phyloP scores from a whole-genome alignment of 768 basidiomycete species.

The Butyriboletus loyo region DNA sequence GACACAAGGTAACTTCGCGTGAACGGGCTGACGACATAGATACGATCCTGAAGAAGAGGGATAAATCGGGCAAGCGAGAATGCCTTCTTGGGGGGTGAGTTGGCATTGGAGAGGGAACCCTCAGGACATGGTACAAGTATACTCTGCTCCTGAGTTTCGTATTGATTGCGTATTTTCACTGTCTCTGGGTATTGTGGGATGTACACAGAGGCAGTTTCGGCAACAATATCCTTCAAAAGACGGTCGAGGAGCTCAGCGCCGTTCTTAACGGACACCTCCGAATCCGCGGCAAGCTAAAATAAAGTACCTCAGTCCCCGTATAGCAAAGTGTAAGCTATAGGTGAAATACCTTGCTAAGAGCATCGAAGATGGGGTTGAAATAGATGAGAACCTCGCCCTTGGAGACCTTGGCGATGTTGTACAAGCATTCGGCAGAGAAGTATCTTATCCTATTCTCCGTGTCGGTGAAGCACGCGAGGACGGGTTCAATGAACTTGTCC shows the following conservation, averaged over 20 bases:
- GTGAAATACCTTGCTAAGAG: slow-evolving; percentile 81
- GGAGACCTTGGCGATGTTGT: slow-evolving; percentile 97
- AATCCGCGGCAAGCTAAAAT: slow-evolving; percentile 91
- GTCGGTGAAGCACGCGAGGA: slow-evolving; percentile 91
- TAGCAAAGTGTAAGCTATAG: background rate
- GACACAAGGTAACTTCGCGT: slow-evolving; percentile 95
- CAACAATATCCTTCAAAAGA: slow-evolving; percentile 96
- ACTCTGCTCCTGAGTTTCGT: slow-evolving; percentile 44
- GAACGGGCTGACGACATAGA: slow-evolving; percentile 93
- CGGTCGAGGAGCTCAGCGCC: slow-evolving; percentile 96
- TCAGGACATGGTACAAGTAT: slow-evolving; percentile 69
- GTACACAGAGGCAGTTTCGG: slow-evolving; percentile 93
- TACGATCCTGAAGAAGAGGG: slow-evolving; percentile 87
- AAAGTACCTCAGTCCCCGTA: slow-evolving; percentile 8
- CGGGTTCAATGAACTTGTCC: slow-evolving; percentile 85
- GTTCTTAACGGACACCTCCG: slow-evolving; percentile 95
- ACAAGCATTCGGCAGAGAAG: slow-evolving; percentile 96
- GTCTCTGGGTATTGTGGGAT: slow-evolving; percentile 85
- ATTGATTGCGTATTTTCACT: slow-evolving; percentile 53
- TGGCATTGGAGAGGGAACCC: slow-evolving; percentile 27
- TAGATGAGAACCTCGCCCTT: slow-evolving; percentile 96
- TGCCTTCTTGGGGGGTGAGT: slow-evolving; percentile 57
- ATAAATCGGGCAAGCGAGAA: slow-evolving; percentile 96
- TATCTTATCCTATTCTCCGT: slow-evolving; percentile 93
- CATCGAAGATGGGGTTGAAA: slow-evolving; percentile 98